Evolutionary conservation across 2,329 filamentous ascomycete genomes (phyloP), one percentile per base, ranked within the genome.

Genomic region (Aspergillus intermedius): DNA sequence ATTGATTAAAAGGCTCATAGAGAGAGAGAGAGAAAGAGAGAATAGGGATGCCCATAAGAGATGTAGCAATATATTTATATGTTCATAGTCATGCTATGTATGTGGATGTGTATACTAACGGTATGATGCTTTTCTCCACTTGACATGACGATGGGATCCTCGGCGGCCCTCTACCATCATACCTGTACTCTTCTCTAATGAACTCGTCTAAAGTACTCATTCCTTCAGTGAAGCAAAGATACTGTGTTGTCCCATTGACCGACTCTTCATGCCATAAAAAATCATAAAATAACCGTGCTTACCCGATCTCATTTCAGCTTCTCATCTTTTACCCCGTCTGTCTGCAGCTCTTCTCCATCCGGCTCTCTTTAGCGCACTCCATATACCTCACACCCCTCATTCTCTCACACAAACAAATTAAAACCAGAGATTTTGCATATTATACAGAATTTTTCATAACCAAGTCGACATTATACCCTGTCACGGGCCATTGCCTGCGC

Each of bases 401-500:
- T 28, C 9, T 28, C 25, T 28, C 25, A 10, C 25, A 28, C 25
- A 28, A 12, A 28, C 25, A 28, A 28, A 28, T 28, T 28, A 28
- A 28, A 28, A 28, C 25, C 25, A 28, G 4, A 28, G 25, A 28
- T 28, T 7, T 10, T 28, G 25, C 25, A 28, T 12, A 28, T 28
- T 4, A 28, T 28, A 28, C 25, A 28, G 25, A 28, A 28, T 28
- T 28, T 10, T 28, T 12, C 10, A 4, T 9, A 28, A 28, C 10
- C 1, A 28, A 9, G 9, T 28, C 25, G 25, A 28, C 25, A 28
- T 28, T 28, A 9, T 28, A 28, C 25, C 25, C 25, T 28, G 50
- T 56, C 57, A 56, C 55, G 51, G 51, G 49, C 47, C 52, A 49
- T 53, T 50, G 49, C 42, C 51, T 52, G 52, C 50, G 51, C 32